Conservation (phyloP, 306 rosid species). For the Cucurbita moschata region DNA sequence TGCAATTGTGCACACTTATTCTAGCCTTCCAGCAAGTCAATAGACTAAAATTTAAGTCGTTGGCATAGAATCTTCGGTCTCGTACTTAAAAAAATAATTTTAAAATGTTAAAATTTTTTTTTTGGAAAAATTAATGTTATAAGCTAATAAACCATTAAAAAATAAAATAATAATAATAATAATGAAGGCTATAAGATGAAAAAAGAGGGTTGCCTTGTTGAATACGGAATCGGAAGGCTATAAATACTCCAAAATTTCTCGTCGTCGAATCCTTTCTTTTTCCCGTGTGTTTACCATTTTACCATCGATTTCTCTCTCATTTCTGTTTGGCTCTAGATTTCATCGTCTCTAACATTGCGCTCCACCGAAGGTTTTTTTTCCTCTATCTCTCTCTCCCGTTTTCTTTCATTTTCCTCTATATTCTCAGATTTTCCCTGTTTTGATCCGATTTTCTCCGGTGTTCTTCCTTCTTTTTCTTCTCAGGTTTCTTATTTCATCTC, state of each 20-base stretch:
- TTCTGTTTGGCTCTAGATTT: constrained; percentile 12
- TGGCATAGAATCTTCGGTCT: no score
- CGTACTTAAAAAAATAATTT: no score
- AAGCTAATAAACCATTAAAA: no score
- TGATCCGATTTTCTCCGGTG: not conserved
- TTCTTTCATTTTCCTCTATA: not conserved
- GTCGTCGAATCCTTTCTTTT: constrained; percentile 2
- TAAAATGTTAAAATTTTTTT: no score
- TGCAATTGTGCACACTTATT: no score
- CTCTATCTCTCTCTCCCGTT: not conserved
- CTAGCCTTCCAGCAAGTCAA: no score
- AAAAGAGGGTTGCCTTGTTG: constrained; percentile 12
- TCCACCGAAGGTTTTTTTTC: not conserved
- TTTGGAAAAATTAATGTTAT: no score
- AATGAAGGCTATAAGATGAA: not conserved
- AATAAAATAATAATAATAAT: not conserved
- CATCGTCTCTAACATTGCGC: not conserved
- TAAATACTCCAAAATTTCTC: constrained; percentile 18
- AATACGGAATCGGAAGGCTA: constrained; percentile 20
- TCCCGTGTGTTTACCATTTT: not conserved
- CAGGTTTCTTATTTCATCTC: not conserved
- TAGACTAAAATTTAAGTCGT: no score
- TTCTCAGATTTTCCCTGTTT: not conserved
- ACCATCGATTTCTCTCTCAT: not conserved
- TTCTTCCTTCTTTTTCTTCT: not conserved